Evolutionary conservation across 352 stramenopile species (phyloP).

Genomic region (Elongisporangium anandrum): DNA sequence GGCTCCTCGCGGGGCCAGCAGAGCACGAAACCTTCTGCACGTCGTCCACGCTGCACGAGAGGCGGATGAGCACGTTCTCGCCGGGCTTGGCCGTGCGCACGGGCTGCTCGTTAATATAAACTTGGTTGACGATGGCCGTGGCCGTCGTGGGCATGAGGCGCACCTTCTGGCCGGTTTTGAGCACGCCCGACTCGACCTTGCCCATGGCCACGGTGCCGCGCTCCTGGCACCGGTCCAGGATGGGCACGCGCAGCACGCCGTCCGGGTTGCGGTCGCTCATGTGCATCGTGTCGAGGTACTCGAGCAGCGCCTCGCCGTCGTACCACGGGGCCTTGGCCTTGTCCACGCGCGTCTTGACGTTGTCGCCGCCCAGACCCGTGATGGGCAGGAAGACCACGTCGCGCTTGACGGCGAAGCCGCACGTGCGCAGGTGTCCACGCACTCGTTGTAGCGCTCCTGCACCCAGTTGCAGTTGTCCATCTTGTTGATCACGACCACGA

Average conservation of each 20-base stretch:
- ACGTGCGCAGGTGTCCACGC: constrained; percentile 87
- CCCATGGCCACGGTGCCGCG: no score
- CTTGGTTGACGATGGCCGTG: no score
- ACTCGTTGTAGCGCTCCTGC: constrained; percentile 90
- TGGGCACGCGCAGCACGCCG: constrained; percentile 91
- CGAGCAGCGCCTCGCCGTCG: constrained; percentile 88
- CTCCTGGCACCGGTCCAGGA: constrained; percentile 98
- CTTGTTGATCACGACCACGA: constrained; percentile 99
- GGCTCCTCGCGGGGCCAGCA: constrained; percentile 58
- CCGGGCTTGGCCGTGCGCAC: no score
- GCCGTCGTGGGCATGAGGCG: no score
- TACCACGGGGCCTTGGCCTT: constrained; percentile 90
- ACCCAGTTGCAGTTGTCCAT: constrained; percentile 98
- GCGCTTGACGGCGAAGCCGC: constrained; percentile 97
- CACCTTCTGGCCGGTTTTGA: no score
- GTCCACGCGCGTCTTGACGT: constrained; percentile 82
- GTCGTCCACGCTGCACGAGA: constrained; percentile 86
- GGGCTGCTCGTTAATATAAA: no score
- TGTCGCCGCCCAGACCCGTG: constrained; percentile 93
- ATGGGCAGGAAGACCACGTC: constrained; percentile 98
- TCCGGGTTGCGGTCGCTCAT: constrained; percentile 89
- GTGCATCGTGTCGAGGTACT: constrained; percentile 90
- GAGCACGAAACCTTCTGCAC: constrained; percentile 93
- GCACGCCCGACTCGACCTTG: no score
- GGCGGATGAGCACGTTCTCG: constrained; percentile 97